phyloP scores from a whole-genome alignment of 495 filamentous ascomycete genomes.

The Talaromyces trachyspermus region DNA sequence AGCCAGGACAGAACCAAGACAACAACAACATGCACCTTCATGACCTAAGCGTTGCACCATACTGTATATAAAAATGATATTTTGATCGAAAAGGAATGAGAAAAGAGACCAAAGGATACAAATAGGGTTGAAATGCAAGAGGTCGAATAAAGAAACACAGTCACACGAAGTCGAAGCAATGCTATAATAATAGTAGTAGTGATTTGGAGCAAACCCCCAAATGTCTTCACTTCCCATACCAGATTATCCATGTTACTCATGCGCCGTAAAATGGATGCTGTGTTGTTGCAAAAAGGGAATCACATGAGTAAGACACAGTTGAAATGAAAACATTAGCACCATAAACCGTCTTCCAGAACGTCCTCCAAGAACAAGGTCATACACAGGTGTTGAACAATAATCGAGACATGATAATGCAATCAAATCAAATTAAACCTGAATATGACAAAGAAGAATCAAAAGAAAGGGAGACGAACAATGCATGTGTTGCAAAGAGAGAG shows the following conservation, averaged over 20 bases:
- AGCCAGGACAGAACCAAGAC: too few relatives aligned
- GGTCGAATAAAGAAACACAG: background rate
- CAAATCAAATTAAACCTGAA: background rate
- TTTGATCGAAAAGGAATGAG: background rate
- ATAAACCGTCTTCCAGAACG: conserved; percentile 7
- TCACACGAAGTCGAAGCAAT: background rate
- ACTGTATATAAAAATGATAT: background rate
- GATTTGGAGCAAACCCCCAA: background rate
- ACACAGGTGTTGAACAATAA: background rate
- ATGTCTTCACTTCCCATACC: conserved; percentile 4
- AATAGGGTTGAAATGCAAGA: background rate
- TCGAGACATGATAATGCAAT: background rate
- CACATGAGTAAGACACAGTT: conserved; percentile 8
- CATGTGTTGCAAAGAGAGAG: conserved; percentile 5
- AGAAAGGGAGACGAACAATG: background rate
- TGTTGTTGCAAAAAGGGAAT: conserved; percentile 10
- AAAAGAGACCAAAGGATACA: conserved; percentile 3
- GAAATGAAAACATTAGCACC: conserved; percentile 5
- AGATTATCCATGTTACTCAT: conserved; percentile 9
- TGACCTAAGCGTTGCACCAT: conserved; percentile 10
- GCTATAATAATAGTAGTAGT: conserved; percentile 1
- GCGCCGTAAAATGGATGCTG: conserved; percentile 11
- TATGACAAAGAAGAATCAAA: background rate
- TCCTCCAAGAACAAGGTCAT: conserved; percentile 5
- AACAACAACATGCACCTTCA: conserved; percentile 6